These are phyloP conservation scores for Suillus placidus DNA, from an alignment of 768 basidiomycete genomes.

Conservation along the genomic window DNA sequence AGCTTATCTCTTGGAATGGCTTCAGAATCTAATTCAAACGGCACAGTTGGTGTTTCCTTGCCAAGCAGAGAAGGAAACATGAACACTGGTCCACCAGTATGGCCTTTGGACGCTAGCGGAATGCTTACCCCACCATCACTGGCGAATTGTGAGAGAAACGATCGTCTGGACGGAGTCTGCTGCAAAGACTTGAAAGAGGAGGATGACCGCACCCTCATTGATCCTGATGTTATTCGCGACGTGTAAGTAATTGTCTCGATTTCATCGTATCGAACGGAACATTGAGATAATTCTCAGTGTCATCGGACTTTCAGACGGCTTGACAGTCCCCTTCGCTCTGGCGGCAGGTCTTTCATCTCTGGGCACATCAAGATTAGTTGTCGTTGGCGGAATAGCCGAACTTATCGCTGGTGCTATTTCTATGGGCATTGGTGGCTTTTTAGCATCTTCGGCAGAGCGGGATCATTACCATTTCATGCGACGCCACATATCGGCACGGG, in stretches of 20 bases:
- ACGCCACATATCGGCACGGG: constrained; percentile 74
- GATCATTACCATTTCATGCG: constrained; percentile 89
- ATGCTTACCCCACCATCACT: constrained; percentile 47
- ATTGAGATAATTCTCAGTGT: constrained; percentile 48
- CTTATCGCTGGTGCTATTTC: constrained; percentile 95
- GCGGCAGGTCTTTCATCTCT: constrained; percentile 89
- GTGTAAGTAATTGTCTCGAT: constrained; percentile 52
- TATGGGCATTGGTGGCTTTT: constrained; percentile 98
- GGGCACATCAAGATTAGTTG: constrained; percentile 89
- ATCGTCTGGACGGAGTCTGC: constrained; percentile 67
- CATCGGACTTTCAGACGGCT: constrained; percentile 85
- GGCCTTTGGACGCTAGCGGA: constrained; percentile 56
- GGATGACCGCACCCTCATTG: constrained; percentile 78
- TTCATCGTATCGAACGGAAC: background rate
- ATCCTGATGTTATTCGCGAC: constrained; percentile 88
- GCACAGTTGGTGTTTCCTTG: constrained; percentile 23
- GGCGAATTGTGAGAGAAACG: constrained; percentile 59
- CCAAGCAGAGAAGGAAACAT: constrained; percentile 16
- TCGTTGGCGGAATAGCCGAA: constrained; percentile 92
- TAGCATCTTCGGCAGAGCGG: constrained; percentile 94
- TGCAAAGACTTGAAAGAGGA: constrained; percentile 85
- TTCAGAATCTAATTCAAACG: background rate
- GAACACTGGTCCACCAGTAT: constrained; percentile 55
- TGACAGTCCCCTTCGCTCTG: constrained; percentile 91
- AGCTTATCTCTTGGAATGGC: background rate